These are phyloP conservation scores for Solanum phureja DNA, from an alignment of 257 asterid species.

Conservation along the genomic window DNA sequence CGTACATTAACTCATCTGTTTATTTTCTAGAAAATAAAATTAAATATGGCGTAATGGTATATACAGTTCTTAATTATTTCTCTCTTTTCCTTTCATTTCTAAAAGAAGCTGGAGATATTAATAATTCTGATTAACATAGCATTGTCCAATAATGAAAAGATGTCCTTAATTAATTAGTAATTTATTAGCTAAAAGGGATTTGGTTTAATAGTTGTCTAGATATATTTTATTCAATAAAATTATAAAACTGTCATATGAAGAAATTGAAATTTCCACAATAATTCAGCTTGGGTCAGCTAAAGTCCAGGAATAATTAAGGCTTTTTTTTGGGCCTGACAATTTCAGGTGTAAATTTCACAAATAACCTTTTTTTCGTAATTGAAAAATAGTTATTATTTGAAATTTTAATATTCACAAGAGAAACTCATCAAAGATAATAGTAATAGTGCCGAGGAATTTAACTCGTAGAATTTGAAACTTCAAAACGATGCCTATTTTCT, in stretches of 20 bases:
- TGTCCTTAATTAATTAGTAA: not conserved
- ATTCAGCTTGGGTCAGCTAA: not conserved
- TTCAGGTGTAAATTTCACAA: not conserved
- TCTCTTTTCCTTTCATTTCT: not conserved
- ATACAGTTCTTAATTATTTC: not conserved
- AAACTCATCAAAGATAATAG: not conserved
- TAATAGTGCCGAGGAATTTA: not conserved
- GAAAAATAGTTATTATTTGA: not conserved
- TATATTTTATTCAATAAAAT: not conserved
- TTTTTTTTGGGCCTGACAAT: not conserved
- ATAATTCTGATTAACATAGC: not conserved
- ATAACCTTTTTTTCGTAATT: not conserved
- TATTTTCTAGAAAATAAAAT: not conserved
- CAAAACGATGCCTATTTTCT: not conserved
- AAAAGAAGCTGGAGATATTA: not conserved
- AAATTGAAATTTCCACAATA: not conserved
- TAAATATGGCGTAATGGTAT: not conserved
- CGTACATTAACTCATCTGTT: not conserved
- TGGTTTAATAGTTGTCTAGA: not conserved
- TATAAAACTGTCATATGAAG: not conserved
- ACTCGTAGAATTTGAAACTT: not conserved
- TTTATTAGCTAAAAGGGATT: not conserved
- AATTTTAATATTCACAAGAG: not conserved
- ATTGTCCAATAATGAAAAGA: not conserved
- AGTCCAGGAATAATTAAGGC: not conserved